These are phyloP conservation scores for Zarea fungicola DNA, from an alignment of 2,329 filamentous ascomycete species.

Conservation along the genomic window DNA sequence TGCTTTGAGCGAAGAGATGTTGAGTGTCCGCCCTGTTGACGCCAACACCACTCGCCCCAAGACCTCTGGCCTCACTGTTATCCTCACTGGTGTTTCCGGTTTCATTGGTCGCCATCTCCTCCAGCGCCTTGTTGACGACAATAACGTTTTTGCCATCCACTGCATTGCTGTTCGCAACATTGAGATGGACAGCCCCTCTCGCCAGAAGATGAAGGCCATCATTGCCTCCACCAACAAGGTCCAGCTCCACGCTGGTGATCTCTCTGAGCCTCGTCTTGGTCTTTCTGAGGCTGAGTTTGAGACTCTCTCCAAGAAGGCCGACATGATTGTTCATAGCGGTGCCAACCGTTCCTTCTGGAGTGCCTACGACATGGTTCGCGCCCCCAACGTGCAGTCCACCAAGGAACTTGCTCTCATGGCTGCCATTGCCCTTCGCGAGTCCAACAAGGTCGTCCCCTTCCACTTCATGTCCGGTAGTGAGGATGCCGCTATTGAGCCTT, in stretches of 20 bases:
- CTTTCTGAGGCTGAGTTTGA: conserved; percentile 26
- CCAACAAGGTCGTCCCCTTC: conserved; percentile 24
- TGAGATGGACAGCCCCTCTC: conserved; percentile 11
- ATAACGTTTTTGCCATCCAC: conserved; percentile 33
- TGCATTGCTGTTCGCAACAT: conserved; percentile 37
- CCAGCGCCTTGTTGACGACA: conserved; percentile 26
- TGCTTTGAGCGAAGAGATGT: conserved; percentile 2
- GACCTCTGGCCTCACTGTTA: conserved; percentile 18
- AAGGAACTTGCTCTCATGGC: conserved; percentile 28
- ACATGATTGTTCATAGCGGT: conserved; percentile 50
- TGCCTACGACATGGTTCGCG: conserved; percentile 29
- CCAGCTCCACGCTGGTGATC: conserved; percentile 30
- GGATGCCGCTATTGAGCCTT: conserved; percentile 15
- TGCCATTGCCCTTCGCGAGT: conserved; percentile 17
- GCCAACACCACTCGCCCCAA: background rate
- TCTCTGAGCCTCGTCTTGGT: conserved; percentile 31
- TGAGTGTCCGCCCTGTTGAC: conserved; percentile 6
- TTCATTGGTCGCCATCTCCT: conserved; percentile 39
- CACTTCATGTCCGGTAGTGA: conserved; percentile 33
- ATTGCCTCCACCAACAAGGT: conserved; percentile 25
- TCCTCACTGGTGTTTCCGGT: conserved; percentile 35
- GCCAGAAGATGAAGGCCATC: conserved; percentile 9
- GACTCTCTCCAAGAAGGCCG: conserved; percentile 25
- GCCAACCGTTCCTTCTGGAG: conserved; percentile 36
- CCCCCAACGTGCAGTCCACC: conserved; percentile 31